Percentiles rank a stretch among this genome's conserved stretches.
Evolutionary conservation across 163 green algal genomes (phyloP).

Genomic region (Volvox carteri): DNA sequence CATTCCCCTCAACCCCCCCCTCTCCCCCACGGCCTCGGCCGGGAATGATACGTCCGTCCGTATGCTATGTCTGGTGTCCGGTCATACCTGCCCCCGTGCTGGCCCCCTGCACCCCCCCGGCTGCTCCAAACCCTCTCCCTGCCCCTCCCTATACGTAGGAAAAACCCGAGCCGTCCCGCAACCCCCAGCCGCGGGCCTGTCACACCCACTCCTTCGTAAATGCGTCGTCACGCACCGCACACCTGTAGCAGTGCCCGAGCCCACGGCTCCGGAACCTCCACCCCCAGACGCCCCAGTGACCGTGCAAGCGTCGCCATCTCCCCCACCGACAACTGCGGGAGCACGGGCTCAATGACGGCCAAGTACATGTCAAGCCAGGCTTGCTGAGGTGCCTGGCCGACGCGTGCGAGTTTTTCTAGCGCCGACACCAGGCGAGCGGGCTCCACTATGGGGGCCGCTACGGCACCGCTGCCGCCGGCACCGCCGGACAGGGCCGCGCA

Average conservation of each 20-base stretch:
- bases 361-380: slow-evolving; percentile 41
- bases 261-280: neutral
- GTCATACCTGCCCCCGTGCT: too few species aligned
- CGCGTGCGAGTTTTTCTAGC: slow-evolving; percentile 23
- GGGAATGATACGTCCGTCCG: too few species aligned
- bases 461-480: neutral
- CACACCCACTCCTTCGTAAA: too few species aligned
- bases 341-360: neutral
- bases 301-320: slow-evolving; percentile 4
- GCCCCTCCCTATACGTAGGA: neutral
- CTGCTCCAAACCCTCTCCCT: too few species aligned
- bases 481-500: too few species aligned
- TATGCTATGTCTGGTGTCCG: too few species aligned
- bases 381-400: slow-evolving; percentile 8
- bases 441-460: neutral
- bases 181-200: too few species aligned
- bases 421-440: slow-evolving; percentile 24
- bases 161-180: too few species aligned
- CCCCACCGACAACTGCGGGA: neutral
- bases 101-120: too few species aligned
- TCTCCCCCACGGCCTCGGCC: too few species aligned
- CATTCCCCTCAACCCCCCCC: neutral
- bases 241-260: slow-evolving; percentile 9
- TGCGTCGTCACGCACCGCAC: too few species aligned
- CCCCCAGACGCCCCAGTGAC: neutral